Evolutionary conservation across 495 filamentous ascomycete genomes (phyloP), one percentile per base, ranked within the genome.

Genomic region (Neurospora pannonica): DNA sequence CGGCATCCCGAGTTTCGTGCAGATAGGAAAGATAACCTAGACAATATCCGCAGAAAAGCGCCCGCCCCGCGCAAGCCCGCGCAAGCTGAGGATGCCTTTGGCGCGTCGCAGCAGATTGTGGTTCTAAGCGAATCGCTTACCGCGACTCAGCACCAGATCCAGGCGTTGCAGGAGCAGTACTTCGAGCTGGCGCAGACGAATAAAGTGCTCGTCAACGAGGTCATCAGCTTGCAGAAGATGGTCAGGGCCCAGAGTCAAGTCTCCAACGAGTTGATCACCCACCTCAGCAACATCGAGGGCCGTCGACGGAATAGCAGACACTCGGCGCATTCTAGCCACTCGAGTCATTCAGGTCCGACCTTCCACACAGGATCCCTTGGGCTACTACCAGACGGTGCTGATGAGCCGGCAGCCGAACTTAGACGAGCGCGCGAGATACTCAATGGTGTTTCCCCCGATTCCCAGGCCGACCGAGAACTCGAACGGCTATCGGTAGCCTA

Each of bases 1-100:
- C 96, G 95, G 81, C 96, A 98, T 81, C 96, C 95, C 36, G 95
- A 98, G 79, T 99, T 99, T 84, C 92, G 95, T 76, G 90, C 91
- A 70, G 95, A 98, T 83, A 95, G 94, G 82, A 97, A 97, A 83
- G 97, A 98, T 76, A 95, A 95, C 39, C 87, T 99, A 19, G 96
- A 99, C 78, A 98, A 97, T 80, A 99, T 99, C 78, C 89, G 94
- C 79, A 89, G 96, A 73, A 99, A 99, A 83, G 97, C 97, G 6
- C 96, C 96, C 4, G 94, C 95, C 2, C 93, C 95, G 17, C 88
- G 96, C 75, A 98, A 98, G 79, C 83, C 91, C 46, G 84, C 89
- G 72, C 78, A 82, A 73, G 78, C 79, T 38, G 94, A 96, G 7
- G 96, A 98, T 43, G 86, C 92, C 3, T 91, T 91, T 42, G 92